Evolutionary conservation across 176 grass and related monocot genomes (phyloP).

Genomic region (Alloteropsis semialata): DNA sequence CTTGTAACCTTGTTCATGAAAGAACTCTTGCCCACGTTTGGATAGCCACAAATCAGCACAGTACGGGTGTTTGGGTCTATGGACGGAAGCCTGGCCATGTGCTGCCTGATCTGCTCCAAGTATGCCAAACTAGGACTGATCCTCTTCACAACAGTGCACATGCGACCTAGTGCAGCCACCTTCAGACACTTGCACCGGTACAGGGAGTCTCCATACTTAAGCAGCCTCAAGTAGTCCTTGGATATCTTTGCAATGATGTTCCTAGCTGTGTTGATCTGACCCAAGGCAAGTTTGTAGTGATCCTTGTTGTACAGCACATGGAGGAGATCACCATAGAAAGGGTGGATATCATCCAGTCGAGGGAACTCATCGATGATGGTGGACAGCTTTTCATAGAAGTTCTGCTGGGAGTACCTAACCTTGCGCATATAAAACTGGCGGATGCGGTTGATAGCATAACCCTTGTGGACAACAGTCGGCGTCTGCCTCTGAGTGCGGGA

Average conservation of each 20-base stretch:
- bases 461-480: constrained; percentile 82
- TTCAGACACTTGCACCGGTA: constrained; percentile 78
- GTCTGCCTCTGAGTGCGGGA: constrained; percentile 81
- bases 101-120: constrained; percentile 69
- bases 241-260: constrained; percentile 73
- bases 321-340: constrained; percentile 72
- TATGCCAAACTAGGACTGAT: constrained; percentile 77
- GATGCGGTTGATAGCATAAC: constrained; percentile 61
- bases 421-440: constrained; percentile 84
- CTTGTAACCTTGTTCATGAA: constrained; percentile 85
- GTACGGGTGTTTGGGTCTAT: constrained; percentile 73
- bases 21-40: constrained; percentile 57
- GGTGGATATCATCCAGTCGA: constrained; percentile 61
- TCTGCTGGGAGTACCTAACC: constrained; percentile 66
- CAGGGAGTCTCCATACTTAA: constrained; percentile 68
- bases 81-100: constrained; percentile 75
- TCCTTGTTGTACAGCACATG: constrained; percentile 85
- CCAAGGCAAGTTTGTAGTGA: constrained; percentile 84
- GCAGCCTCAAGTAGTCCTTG: constrained; percentile 67
- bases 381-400: constrained; percentile 74
- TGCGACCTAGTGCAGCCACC: constrained; percentile 58
- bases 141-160: constrained; percentile 73
- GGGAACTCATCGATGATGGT: constrained; percentile 75
- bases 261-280: constrained; percentile 71
- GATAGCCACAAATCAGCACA: constrained; percentile 59